Base-by-base conservation (phyloP, 2,329 filamentous ascomycete genomes). In the Dichotomopilus funicola region DNA sequence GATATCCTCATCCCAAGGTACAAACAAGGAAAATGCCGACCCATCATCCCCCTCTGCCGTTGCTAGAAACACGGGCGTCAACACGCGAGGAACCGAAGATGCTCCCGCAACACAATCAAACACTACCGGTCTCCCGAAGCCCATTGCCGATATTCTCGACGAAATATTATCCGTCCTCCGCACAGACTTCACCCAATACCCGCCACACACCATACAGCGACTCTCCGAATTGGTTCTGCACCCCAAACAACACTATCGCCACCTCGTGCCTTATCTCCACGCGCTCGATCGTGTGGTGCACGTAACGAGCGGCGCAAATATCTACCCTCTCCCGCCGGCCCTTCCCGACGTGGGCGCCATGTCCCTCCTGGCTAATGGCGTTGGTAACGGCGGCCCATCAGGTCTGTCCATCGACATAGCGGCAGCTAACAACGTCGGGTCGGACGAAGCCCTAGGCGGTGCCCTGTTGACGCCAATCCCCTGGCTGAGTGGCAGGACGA, bases 381-480 rank as follows among this genome's bases (percentile, higher is more conserved):
- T 78, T 6, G 74, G 77, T n/a, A 75, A 79, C 41, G 65, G 72
- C 60, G 57, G 52, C 42, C 41, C 54, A 31, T 19, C 44, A 6
- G 52, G 46, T 7, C 38, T 66, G 61, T 71, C 71, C 60, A 69
- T 67, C n/a, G 58, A 59, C 44, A 63, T 71, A 2, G 62, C 68
- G 1, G 67, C 67, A 2, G 69, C 71, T 7, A 70, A 74, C 10
- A 68, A 72, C 0, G 74, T 92, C 6, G 91, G 90, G 1, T 90
- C 88, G 49, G 92, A 97, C 64, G 92, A 96, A 68, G 87, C 87
- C 10, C 75, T 97, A 1, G 92, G 92, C 27, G 94, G 94, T 6
- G 94, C 94, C 0, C 77, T 96, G 13, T 77, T 99, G 49, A 97
- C 92, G 1, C 94, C 92, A 0, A 97, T 99, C 55, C 89, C 91